phyloP scores from a whole-genome alignment of 2,329 filamentous ascomycete genomes.

The Phialemonium atrogriseum region DNA sequence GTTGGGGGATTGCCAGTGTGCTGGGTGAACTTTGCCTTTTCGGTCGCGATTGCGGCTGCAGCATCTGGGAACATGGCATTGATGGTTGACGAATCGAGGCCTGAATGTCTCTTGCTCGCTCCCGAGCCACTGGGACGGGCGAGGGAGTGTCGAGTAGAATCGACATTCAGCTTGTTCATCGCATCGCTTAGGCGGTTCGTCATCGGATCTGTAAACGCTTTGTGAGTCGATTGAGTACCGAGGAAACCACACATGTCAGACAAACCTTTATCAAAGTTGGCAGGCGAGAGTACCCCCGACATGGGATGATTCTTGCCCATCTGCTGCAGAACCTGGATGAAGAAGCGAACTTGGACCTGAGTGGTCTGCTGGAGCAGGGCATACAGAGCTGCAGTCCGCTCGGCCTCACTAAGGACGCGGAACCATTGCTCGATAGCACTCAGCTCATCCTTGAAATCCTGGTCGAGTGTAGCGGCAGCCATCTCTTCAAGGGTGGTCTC shows the following conservation, averaged over 20 bases:
- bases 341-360: constrained; percentile 97
- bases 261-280: constrained; percentile 91
- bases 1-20: constrained; percentile 83
- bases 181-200: constrained; percentile 91
- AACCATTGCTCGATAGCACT: constrained; percentile 99
- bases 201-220: constrained; percentile 82
- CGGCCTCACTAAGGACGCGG: constrained; percentile 90
- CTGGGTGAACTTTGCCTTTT: constrained; percentile 96
- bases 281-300: constrained; percentile 88
- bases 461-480: constrained; percentile 95
- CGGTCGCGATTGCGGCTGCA: constrained; percentile 93
- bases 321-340: constrained; percentile 96
- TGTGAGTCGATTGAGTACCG: too few species aligned
- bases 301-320: constrained; percentile 98
- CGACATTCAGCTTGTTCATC: constrained; percentile 89
- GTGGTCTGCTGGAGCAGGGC: constrained; percentile 96
- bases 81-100: constrained; percentile 86
- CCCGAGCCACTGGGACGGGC: constrained; percentile 71
- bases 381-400: constrained; percentile 90
- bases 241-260: too few species aligned
- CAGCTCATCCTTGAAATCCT: constrained; percentile 98
- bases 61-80: constrained; percentile 99
- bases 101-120: constrained; percentile 82
- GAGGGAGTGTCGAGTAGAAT: constrained; percentile 79
- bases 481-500: constrained; percentile 98